These are phyloP conservation scores for Fragaria iinumae DNA, from an alignment of 306 rosid species.

Conservation along the genomic window DNA sequence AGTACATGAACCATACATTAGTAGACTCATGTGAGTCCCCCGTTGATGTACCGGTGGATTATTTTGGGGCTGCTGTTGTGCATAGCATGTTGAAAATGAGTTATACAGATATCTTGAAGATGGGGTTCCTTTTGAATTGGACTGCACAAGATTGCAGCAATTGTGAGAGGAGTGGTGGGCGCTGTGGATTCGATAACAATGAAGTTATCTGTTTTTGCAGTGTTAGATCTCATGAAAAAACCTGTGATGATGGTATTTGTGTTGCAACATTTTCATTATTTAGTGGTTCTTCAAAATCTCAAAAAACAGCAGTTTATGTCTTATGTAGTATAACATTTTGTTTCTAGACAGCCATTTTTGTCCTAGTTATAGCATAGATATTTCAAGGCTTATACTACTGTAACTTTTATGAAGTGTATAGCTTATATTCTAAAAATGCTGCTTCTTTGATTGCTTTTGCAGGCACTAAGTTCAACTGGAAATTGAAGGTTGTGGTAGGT, in stretches of 20 bases:
- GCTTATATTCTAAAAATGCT: background rate
- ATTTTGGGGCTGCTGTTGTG: slow-evolving; percentile 2
- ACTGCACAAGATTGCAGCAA: slow-evolving; percentile 43
- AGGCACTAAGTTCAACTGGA: background rate
- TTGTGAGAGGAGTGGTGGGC: slow-evolving; percentile 58
- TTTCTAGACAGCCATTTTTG: background rate
- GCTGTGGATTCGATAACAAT: slow-evolving; percentile 49
- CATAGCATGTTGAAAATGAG: slow-evolving; percentile 37
- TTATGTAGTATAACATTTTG: background rate
- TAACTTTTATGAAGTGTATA: background rate
- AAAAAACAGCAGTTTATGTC: background rate
- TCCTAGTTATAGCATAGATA: background rate
- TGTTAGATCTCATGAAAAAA: slow-evolving; percentile 39
- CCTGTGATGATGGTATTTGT: slow-evolving; percentile 51
- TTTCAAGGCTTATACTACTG: background rate
- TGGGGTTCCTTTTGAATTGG: slow-evolving; percentile 70
- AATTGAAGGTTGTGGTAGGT: slow-evolving; percentile 31
- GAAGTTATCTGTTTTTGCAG: slow-evolving; percentile 52
- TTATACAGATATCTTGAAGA: slow-evolving; percentile 48
- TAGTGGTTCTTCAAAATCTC: background rate
- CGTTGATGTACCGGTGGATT: slow-evolving; percentile 39
- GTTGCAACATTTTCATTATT: background rate
- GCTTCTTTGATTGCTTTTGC: slow-evolving; percentile 29
- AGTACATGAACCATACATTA: slow-evolving; percentile 30
- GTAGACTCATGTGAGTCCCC: slow-evolving; percentile 41